These are phyloP conservation scores for Kockiozyma suomiensis DNA, from an alignment of 805 yeast species.

Conservation along the genomic window DNA sequence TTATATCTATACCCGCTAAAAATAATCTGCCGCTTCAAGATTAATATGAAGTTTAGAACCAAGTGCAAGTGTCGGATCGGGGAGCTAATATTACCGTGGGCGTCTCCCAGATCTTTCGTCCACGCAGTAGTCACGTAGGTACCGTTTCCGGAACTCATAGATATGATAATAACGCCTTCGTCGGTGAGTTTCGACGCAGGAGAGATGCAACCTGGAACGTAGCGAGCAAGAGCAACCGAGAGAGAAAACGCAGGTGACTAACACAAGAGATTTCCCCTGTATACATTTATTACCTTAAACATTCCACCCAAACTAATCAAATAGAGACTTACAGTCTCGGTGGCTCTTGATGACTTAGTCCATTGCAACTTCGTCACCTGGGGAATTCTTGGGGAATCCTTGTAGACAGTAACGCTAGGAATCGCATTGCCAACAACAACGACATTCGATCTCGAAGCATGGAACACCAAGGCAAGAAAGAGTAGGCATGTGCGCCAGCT, in stretches of 20 bases:
- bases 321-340: constrained; percentile 8
- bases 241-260: constrained; percentile 78
- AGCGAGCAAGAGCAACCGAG: constrained; percentile 75
- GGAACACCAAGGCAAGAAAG: constrained; percentile 34
- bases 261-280: constrained; percentile 57
- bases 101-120: constrained; percentile 50
- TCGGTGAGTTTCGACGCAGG: constrained; percentile 54
- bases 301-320: constrained; percentile 33
- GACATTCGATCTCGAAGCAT: constrained; percentile 28
- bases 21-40: constrained; percentile 73
- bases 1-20: constrained; percentile 77
- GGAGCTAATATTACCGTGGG: constrained; percentile 48
- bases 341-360: constrained; percentile 47
- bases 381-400: too few relatives aligned
- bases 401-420: constrained; percentile 57
- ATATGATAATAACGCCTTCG: constrained; percentile 65
- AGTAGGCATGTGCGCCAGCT: not conserved
- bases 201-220: constrained; percentile 72
- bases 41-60: constrained; percentile 62
- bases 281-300: constrained; percentile 27
- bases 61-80: constrained; percentile 80
- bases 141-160: constrained; percentile 80
- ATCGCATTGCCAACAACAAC: constrained; percentile 62
- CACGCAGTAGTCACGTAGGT: constrained; percentile 84
- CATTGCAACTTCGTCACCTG: constrained; percentile 62